A percentile compares a stretch with the other conserved stretches of the same genome.
Conservation (phyloP, 768 basidiomycete species). For the Hygrocybe punicea region DNA sequence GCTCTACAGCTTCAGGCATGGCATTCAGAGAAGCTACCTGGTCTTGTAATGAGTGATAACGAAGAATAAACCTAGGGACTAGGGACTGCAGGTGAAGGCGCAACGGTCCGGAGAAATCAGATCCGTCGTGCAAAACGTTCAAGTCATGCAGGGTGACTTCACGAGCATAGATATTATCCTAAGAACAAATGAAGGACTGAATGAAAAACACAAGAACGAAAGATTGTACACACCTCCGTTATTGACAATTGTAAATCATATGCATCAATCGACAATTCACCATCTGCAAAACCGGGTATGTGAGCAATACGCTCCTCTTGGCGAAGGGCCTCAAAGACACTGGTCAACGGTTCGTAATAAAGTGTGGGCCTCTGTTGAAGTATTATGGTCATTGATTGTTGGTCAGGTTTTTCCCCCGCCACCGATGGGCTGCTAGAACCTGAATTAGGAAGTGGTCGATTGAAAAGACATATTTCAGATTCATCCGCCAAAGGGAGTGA, state of each 20-base stretch:
- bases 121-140: constrained; percentile 64
- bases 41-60: constrained; percentile 62
- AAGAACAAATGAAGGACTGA: constrained; percentile 5
- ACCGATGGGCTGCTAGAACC: constrained; percentile 26
- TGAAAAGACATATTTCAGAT: constrained; percentile 52
- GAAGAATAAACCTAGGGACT: constrained; percentile 60
- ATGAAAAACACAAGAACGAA: not conserved
- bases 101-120: constrained; percentile 58
- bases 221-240: constrained; percentile 52
- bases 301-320: constrained; percentile 52
- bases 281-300: constrained; percentile 47
- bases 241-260: constrained; percentile 61
- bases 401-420: constrained; percentile 12
- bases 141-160: constrained; percentile 72
- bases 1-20: constrained; percentile 10
- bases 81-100: constrained; percentile 50
- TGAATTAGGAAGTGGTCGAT: constrained; percentile 38
- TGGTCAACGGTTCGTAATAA: constrained; percentile 72
- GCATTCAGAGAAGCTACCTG: constrained; percentile 40
- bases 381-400: constrained; percentile 43
- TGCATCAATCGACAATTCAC: constrained; percentile 68
- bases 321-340: constrained; percentile 69
- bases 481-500: constrained; percentile 29
- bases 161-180: constrained; percentile 70
- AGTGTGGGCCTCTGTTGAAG: constrained; percentile 63